These are phyloP conservation scores for Vinca major DNA, from an alignment of 305 asterid species.

Conservation along the genomic window DNA sequence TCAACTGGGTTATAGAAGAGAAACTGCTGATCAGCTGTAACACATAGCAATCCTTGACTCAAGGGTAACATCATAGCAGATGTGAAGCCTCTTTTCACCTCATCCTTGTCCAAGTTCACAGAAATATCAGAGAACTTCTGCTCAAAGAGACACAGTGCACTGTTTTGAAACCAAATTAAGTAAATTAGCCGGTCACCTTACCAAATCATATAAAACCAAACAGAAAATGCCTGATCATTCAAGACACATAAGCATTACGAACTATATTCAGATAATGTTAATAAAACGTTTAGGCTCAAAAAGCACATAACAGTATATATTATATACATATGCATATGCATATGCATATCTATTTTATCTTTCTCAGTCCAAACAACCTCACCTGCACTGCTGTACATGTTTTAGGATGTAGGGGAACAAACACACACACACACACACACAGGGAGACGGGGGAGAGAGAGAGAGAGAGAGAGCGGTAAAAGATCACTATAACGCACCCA, in stretches of 20 bases:
- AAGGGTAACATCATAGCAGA: slow-evolving; percentile 74
- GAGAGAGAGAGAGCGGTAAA: background rate
- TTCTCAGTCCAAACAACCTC: background rate
- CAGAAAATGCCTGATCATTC: background rate
- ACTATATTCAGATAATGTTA: background rate
- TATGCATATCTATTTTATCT: background rate
- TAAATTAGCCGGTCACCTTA: slow-evolving; percentile 15
- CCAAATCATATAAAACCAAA: background rate
- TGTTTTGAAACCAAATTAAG: slow-evolving; percentile 33
- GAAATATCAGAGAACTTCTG: slow-evolving; percentile 80
- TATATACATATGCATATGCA: no score
- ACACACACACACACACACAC: no score
- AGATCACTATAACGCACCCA: slow-evolving; percentile 40
- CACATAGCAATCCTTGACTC: slow-evolving; percentile 71
- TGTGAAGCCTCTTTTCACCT: slow-evolving; percentile 69
- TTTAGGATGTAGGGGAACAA: no score
- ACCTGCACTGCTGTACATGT: background rate
- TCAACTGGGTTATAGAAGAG: slow-evolving; percentile 57
- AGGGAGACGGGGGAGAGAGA: no score
- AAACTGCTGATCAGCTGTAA: slow-evolving; percentile 95
- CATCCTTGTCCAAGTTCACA: slow-evolving; percentile 53
- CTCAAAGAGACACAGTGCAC: slow-evolving; percentile 68
- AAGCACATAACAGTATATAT: background rate
- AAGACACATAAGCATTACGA: background rate
- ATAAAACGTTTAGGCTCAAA: background rate